These are phyloP conservation scores for Trichoderma guizhouense DNA, from an alignment of 2,329 filamentous ascomycete genomes.

Conservation along the genomic window DNA sequence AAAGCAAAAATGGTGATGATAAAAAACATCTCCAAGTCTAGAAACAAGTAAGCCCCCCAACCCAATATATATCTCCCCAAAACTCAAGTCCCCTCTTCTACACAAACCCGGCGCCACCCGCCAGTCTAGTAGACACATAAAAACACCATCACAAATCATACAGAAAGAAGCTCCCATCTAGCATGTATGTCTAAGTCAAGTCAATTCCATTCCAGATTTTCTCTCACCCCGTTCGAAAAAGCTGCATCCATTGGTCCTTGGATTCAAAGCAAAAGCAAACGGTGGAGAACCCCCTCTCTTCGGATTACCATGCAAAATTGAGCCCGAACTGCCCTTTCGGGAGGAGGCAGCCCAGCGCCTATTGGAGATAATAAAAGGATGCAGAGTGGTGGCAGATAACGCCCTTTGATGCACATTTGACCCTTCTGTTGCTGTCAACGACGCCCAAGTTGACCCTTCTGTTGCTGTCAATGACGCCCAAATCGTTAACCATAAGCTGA, in stretches of 20 bases:
- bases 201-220: no score
- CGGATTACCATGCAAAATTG: neutral
- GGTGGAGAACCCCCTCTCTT: slow-evolving; percentile 11
- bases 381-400: neutral
- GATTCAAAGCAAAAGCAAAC: neutral
- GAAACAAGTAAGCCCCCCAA: neutral
- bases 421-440: neutral
- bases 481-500: neutral
- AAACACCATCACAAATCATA: neutral
- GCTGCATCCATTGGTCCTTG: neutral
- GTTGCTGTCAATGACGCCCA: neutral
- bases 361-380: neutral
- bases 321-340: slow-evolving; percentile 3
- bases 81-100: neutral
- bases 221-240: no score
- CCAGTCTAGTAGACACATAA: neutral
- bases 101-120: neutral
- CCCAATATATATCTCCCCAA: neutral
- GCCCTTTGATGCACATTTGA: neutral
- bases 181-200: no score
- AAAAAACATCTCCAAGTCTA: neutral
- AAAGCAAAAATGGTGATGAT: neutral
- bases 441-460: neutral
- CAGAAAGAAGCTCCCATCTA: neutral
- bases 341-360: neutral